Percentiles rank a stretch among this genome's conserved stretches.
Evolutionary conservation across 345 rosid species (phyloP).

Genomic region (Linum usitatissimum): DNA sequence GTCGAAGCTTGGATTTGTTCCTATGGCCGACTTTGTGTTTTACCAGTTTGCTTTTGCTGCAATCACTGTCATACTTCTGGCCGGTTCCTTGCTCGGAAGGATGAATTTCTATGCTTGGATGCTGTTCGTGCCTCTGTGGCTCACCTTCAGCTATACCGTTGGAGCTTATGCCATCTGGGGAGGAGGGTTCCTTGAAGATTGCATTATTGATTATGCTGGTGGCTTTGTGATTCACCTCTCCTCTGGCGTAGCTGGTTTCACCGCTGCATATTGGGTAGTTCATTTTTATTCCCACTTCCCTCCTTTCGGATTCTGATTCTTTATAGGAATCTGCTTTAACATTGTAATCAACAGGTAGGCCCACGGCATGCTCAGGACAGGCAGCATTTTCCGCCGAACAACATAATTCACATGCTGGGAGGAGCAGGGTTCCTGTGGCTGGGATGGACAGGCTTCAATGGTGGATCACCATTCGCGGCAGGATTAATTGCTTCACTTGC

Average conservation of each 20-base stretch:
- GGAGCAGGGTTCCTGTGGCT: constrained; percentile 63
- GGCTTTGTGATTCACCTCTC: constrained; percentile 64
- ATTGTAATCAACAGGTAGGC: constrained; percentile 27
- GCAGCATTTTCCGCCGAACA: constrained; percentile 59
- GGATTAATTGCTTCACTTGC: constrained; percentile 32
- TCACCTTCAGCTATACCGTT: constrained; percentile 34
- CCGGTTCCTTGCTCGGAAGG: constrained; percentile 53
- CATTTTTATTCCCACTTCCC: background rate
- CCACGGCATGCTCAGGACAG: constrained; percentile 47
- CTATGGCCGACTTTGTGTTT: constrained; percentile 35
- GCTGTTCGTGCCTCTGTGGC: constrained; percentile 51
- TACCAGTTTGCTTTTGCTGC: constrained; percentile 58
- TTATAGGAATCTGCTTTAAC: background rate
- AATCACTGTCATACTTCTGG: constrained; percentile 42
- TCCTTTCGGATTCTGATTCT: constrained; percentile 5
- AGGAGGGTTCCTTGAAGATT: constrained; percentile 19
- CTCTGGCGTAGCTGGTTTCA: constrained; percentile 61
- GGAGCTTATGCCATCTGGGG: constrained; percentile 55
- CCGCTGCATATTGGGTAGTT: constrained; percentile 57
- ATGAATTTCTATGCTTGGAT: constrained; percentile 65
- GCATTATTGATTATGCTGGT: constrained; percentile 46
- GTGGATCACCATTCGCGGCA: constrained; percentile 40
- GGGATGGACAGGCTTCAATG: constrained; percentile 65
- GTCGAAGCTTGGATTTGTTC: background rate
- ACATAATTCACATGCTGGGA: constrained; percentile 50